A percentile compares a stretch with the other conserved stretches of the same genome.
Conservation (phyloP, 768 basidiomycete genomes). For the Leccinum obscurum region DNA sequence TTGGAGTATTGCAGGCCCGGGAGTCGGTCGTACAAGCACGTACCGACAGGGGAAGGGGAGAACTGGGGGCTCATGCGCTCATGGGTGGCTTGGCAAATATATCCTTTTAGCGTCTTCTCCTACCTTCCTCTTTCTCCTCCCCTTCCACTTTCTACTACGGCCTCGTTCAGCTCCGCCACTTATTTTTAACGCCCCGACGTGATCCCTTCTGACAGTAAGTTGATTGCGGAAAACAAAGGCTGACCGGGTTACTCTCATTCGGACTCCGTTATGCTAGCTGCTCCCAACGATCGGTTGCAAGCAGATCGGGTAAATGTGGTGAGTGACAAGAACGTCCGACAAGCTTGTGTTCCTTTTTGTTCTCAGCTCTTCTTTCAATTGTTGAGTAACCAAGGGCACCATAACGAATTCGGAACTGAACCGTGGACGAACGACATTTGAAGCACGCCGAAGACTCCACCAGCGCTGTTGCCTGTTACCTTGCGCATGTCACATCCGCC, state of each 20-base stretch:
- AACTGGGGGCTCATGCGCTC: not conserved
- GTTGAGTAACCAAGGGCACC: not conserved
- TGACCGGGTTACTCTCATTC: not conserved
- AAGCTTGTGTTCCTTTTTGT: conserved; percentile 1
- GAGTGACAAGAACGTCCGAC: conserved; percentile 9
- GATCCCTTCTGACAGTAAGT: no score
- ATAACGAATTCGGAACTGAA: not conserved
- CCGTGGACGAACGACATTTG: not conserved
- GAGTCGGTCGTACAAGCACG: not conserved
- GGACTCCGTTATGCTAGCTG: not conserved
- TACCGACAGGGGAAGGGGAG: no score
- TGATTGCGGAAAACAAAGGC: not conserved
- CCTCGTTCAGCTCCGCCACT: not conserved
- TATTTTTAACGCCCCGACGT: not conserved
- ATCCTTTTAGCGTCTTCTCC: not conserved
- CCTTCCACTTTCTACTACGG: no score
- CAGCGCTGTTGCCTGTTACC: not conserved
- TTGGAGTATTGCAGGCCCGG: not conserved
- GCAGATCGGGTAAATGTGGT: not conserved
- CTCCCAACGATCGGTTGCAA: not conserved
- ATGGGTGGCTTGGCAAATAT: not conserved
- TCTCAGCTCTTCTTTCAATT: not conserved
- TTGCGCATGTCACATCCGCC: conserved; percentile 1
- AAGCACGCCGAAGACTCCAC: not conserved
- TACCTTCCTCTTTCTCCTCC: not conserved